These are phyloP conservation scores for Helotiales sp. DNA, from an alignment of 2,329 filamentous ascomycete genomes.

Conservation along the genomic window DNA sequence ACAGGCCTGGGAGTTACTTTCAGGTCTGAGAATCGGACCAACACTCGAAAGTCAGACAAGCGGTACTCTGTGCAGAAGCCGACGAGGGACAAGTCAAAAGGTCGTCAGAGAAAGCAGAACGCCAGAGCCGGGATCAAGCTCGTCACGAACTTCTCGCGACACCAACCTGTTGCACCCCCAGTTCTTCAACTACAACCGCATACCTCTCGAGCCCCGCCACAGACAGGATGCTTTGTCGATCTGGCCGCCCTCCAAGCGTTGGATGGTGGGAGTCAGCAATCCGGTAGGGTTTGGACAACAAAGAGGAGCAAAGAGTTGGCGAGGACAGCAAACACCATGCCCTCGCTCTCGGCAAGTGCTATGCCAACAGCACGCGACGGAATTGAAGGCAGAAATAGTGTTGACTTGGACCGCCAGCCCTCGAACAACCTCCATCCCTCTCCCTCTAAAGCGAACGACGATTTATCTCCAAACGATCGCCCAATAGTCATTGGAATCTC, in stretches of 20 bases:
- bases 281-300: conserved; percentile 41
- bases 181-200: conserved; percentile 47
- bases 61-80: conserved; percentile 44
- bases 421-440: conserved; percentile 14
- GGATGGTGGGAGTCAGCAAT: conserved; percentile 45
- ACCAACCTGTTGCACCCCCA: conserved; percentile 51
- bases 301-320: conserved; percentile 33
- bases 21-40: conserved; percentile 24
- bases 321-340: conserved; percentile 18
- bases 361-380: background rate
- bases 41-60: conserved; percentile 32
- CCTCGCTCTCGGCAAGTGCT: conserved; percentile 12
- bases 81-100: conserved; percentile 57
- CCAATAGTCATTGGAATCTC: conserved; percentile 76
- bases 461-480: conserved; percentile 70
- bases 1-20: conserved; percentile 21
- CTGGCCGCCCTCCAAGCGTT: conserved; percentile 63
- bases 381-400: background rate
- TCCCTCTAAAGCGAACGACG: conserved; percentile 39
- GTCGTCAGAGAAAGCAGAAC: conserved; percentile 65
- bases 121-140: conserved; percentile 67
- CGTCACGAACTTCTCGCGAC: conserved; percentile 68
- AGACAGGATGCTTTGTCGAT: conserved; percentile 50
- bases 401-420: background rate
- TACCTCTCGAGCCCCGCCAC: conserved; percentile 26